Evolutionary conservation across 176 grass and related monocot genomes (phyloP), one percentile per base, ranked within the genome.

Genomic region (Areca catechu): DNA sequence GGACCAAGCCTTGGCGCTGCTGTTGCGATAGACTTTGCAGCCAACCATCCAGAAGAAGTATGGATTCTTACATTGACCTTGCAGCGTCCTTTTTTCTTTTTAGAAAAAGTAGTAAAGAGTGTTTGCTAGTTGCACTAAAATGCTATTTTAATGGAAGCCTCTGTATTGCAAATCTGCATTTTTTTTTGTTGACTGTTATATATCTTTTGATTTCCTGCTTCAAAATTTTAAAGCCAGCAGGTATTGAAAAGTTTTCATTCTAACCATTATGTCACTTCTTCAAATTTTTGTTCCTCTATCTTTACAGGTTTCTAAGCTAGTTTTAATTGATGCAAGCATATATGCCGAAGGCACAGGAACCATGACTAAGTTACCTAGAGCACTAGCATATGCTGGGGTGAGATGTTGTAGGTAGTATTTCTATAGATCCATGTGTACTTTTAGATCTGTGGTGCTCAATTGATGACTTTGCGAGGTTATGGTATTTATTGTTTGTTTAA

Each of bases 1-100:
- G 86, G 93, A 37, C 80, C 93, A 12, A 91, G 93, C 48, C 93
- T 97, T 16, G 87, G 93, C 75, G 83, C 93, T 66, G 86, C 93
- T 48, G 87, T 88, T 80, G 93, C 93, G 17, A 85, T 97, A 58
- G 93, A 97, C 80, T 97, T 91, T 77, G 62, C 78, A 57, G 54
- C 74, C 68, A 82, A 88, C 28, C 65, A 91, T 75, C 93, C 93
- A 0, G 86, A 91, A 70, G 83, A 86, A 29, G 93, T 97, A 88
- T 21, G 24, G 22, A 74, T 77, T 9, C 34, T 14, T 12, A 43
- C 34, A 14, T 43, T 14, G 34, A 3, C 1, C 34, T 3, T 43
- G 34, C 6, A 43, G 10, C 10, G 14, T 12, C 34, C 10, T 43
- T 30, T 30, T 7, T 30, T 43, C 6, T 12, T 12, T 43, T 34